A percentile compares a stretch with the other conserved stretches of the same genome.
These are phyloP conservation scores for Aureobasidium sp. DNA, from an alignment of 2,329 filamentous ascomycete genomes.

Conservation along the genomic window DNA sequence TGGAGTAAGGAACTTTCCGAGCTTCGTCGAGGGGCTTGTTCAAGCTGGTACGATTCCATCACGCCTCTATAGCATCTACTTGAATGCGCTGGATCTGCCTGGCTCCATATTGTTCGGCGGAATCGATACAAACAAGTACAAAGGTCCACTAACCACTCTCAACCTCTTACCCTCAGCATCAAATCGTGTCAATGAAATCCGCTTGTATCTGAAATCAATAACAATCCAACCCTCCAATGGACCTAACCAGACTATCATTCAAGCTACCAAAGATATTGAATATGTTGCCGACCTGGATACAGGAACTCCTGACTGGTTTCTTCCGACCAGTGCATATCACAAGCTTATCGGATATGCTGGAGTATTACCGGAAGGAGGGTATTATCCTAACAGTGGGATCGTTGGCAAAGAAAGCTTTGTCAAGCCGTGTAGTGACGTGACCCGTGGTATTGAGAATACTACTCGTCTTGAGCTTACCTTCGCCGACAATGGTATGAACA, in stretches of 20 bases:
- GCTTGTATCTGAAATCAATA: neutral
- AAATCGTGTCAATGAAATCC: neutral
- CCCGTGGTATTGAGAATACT: neutral
- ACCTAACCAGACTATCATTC: neutral
- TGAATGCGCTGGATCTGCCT: constrained; percentile 22
- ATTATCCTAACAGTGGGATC: neutral
- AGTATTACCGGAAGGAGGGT: neutral
- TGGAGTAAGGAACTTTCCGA: constrained; percentile 17
- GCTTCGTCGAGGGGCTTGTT: constrained; percentile 26
- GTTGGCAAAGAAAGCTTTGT: neutral
- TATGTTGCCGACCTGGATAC: constrained; percentile 25
- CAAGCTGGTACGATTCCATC: constrained; percentile 25
- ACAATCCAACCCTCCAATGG: neutral
- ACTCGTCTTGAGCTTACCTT: neutral
- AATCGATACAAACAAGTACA: constrained; percentile 25
- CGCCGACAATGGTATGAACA: neutral
- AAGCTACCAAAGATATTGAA: neutral
- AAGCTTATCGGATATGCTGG: constrained; percentile 15
- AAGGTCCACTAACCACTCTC: constrained; percentile 24
- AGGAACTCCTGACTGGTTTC: constrained; percentile 23
- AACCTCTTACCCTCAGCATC: constrained; percentile 19
- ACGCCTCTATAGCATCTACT: constrained; percentile 26
- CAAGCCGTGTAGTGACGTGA: neutral
- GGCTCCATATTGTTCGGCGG: constrained; percentile 30
- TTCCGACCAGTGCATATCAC: constrained; percentile 20